These are phyloP conservation scores for Fusarium oxysporum DNA, from an alignment of 2,329 filamentous ascomycete genomes.

Conservation along the genomic window DNA sequence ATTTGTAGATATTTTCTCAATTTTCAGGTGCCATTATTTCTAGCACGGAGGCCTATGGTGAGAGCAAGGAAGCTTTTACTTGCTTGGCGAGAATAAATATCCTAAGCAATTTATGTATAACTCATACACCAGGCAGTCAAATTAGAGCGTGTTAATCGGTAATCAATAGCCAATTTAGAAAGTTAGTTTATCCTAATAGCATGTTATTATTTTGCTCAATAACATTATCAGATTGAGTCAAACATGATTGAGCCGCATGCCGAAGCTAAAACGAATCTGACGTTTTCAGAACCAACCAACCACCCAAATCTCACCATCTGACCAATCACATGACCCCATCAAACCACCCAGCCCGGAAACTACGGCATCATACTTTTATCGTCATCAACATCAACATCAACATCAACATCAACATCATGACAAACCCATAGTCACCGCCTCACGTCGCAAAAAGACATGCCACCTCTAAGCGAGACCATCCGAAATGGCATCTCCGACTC, in stretches of 20 bases:
- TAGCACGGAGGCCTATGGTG: slow-evolving; percentile 9
- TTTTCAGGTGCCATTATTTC: neutral
- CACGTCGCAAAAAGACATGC: slow-evolving; percentile 3
- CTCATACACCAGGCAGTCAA: neutral
- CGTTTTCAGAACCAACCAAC: slow-evolving; percentile 4
- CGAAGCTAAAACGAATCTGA: neutral
- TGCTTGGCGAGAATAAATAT: neutral
- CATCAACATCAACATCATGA: slow-evolving; percentile 22
- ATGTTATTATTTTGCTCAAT: neutral
- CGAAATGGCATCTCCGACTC: slow-evolving; percentile 48
- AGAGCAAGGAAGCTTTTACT: neutral
- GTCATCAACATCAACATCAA: slow-evolving; percentile 6
- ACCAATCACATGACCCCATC: slow-evolving; percentile 28
- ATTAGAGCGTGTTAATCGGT: too few species aligned
- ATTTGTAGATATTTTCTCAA: neutral
- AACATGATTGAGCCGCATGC: neutral
- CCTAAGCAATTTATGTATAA: neutral
- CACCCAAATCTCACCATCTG: neutral
- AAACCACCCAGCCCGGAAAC: neutral
- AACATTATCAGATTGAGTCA: too few species aligned
- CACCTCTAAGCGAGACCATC: slow-evolving; percentile 20
- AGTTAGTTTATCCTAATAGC: neutral
- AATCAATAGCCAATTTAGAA: fast-evolving
- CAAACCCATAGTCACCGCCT: neutral
- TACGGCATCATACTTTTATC: slow-evolving; percentile 5